Evolutionary conservation across 1,139 yeast genomes (phyloP), one percentile per base, ranked within the genome.

Genomic region (Magnusiomyces magnusii): DNA sequence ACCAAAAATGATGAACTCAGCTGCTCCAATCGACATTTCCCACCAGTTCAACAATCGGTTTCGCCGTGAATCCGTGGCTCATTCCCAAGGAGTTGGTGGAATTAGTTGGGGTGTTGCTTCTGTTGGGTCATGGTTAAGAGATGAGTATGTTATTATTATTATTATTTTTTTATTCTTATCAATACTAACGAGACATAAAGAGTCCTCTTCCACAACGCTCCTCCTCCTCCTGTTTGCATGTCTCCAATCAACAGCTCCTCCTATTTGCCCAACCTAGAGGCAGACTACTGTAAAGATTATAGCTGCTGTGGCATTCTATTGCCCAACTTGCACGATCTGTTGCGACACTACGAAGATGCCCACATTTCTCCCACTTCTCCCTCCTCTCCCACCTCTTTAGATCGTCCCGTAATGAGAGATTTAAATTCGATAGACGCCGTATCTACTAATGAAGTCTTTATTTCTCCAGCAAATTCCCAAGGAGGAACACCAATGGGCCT

Each of bases 81-180:
- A 92, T 72, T 87, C 96, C 1, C 97, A 90, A 71, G 98, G 98
- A 10, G 88, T 92, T 85, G 98, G 98, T 51, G 98, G 98, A 57
- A 88, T 93, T 47, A 86, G 96, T n/a, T 93, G 97, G 97, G 98
- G 98, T 28, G 91, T 96, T 1, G 47, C 51, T 17, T 57, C 59
- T 34, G 92, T 93, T 53, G 97, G 98, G 13, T 86, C 95, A 25
- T 93, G 98, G 98, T 78, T 93, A 49, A 87, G 91, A 71, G 98
- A 93, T 71, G 99, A 93, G 72, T 69, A 66, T 72, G 96, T 89
- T 44, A 5, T 9, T 5, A 19, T 44, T 19, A 9, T 44, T 44
- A 44, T 23, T 44, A 44, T 44, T 44, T 21, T 5, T 17, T 7
- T 44, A 19, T 3, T 44, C 15, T 7, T 27, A 44, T 19, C 27